A percentile compares a stretch with the other conserved stretches of the same genome.
These are phyloP conservation scores for Chaetomiaceae sp. DNA, from an alignment of 2,329 filamentous ascomycete species.

Conservation along the genomic window DNA sequence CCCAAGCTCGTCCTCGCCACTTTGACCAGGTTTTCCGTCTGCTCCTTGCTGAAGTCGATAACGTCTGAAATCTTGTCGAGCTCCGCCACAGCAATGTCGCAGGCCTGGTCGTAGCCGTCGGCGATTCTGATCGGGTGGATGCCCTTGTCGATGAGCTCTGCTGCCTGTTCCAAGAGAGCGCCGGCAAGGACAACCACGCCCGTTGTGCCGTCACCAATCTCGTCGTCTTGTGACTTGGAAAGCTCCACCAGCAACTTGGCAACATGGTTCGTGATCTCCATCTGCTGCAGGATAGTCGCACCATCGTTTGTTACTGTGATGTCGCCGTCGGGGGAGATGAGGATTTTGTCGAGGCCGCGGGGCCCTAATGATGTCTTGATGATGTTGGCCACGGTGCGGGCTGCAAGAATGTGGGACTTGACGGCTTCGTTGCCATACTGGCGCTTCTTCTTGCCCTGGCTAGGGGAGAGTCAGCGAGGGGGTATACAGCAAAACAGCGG, in stretches of 20 bases:
- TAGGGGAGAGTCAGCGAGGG: conserved; percentile 37
- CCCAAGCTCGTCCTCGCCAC: conserved; percentile 94
- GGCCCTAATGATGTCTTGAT: conserved; percentile 96
- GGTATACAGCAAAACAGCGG: conserved; percentile 5
- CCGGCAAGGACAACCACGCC: conserved; percentile 95
- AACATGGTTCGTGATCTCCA: conserved; percentile 98
- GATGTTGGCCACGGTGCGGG: conserved; percentile 92
- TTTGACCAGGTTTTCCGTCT: conserved; percentile 84
- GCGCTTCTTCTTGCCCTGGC: conserved; percentile 96
- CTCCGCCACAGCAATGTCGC: conserved; percentile 90
- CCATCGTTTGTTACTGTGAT: conserved; percentile 99
- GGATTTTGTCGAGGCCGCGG: conserved; percentile 95
- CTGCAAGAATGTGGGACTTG: conserved; percentile 96
- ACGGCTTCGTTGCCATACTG: conserved; percentile 95
- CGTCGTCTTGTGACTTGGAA: conserved; percentile 97
- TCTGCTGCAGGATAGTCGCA: conserved; percentile 93
- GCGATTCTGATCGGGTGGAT: conserved; percentile 99
- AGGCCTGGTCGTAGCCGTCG: conserved; percentile 95
- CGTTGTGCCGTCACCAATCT: conserved; percentile 97
- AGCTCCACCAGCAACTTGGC: conserved; percentile 95
- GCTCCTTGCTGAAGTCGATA: conserved; percentile 75
- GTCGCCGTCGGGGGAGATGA: conserved; percentile 97
- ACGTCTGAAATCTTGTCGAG: conserved; percentile 90
- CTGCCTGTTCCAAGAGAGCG: conserved; percentile 90
- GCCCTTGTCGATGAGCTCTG: conserved; percentile 98